Conservation (phyloP, 2,329 filamentous ascomycete species). For the Cladosporium sp. region DNA sequence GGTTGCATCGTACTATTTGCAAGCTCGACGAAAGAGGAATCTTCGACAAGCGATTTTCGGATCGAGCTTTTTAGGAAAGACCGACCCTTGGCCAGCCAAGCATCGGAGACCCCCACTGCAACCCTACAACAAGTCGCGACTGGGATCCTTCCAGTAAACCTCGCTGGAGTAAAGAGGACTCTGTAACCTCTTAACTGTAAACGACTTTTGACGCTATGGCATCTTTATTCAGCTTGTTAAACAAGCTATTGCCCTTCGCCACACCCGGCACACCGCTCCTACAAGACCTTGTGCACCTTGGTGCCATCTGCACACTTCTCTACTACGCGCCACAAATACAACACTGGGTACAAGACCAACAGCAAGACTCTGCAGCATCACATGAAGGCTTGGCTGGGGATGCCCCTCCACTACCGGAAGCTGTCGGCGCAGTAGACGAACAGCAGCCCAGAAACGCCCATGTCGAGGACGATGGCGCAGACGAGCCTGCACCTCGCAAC, state of each 20-base stretch:
- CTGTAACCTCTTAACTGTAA: too few relatives aligned
- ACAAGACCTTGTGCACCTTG: constrained; percentile 43
- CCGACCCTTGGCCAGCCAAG: too few relatives aligned
- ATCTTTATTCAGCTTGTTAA: constrained; percentile 27
- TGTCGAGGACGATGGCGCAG: constrained; percentile 1
- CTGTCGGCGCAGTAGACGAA: not conserved
- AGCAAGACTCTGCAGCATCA: not conserved
- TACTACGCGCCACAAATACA: constrained; percentile 45
- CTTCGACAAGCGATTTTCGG: too few relatives aligned
- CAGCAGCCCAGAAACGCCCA: constrained; percentile 8
- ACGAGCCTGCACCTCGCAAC: not conserved
- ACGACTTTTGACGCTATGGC: constrained; percentile 17
- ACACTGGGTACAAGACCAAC: constrained; percentile 25
- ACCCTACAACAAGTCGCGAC: too few relatives aligned
- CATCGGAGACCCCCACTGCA: too few relatives aligned
- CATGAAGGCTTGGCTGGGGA: not conserved
- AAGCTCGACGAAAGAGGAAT: too few relatives aligned
- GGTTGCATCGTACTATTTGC: not conserved
- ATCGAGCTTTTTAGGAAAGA: too few relatives aligned
- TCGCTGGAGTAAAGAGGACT: too few relatives aligned
- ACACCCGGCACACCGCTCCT: constrained; percentile 40
- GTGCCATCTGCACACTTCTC: constrained; percentile 37
- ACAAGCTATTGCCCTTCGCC: constrained; percentile 43
- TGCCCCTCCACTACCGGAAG: not conserved
- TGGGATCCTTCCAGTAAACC: too few relatives aligned